Evolutionary conservation across 148 eudicot species (phyloP).

Genomic region (Dysphania ambrosioides): DNA sequence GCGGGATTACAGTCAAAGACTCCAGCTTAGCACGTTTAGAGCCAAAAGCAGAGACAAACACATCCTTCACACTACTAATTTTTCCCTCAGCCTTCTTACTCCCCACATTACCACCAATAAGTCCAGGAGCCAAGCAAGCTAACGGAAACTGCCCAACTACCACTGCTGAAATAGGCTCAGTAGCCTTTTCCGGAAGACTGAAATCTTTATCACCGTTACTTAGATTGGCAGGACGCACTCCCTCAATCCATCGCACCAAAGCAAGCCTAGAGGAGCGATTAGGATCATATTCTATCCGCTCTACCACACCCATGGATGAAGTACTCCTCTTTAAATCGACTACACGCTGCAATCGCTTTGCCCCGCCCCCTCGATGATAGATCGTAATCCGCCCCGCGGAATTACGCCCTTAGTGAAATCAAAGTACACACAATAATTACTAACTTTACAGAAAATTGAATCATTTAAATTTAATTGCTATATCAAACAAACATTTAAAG

Average conservation of each 20-base stretch:
- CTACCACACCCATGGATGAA: constrained; percentile 40
- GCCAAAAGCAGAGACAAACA: constrained; percentile 38
- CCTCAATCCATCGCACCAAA: constrained; percentile 45
- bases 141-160: constrained; percentile 34
- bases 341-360: constrained; percentile 38
- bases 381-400: constrained; percentile 41
- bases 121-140: constrained; percentile 34
- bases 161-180: constrained; percentile 26
- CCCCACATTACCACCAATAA: constrained; percentile 6
- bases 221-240: constrained; percentile 27
- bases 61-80: constrained; percentile 33
- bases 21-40: constrained; percentile 20
- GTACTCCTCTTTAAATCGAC: constrained; percentile 41
- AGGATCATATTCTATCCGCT: constrained; percentile 38
- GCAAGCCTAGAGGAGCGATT: constrained; percentile 41
- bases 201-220: constrained; percentile 24
- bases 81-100: constrained; percentile 22
- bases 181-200: constrained; percentile 19
- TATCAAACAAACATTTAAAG: no score
- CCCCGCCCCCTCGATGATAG: constrained; percentile 48
- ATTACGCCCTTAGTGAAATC: constrained; percentile 34
- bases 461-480: no score
- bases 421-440: constrained; percentile 1
- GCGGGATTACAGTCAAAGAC: constrained; percentile 31
- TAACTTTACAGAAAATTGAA: no score